Evolutionary conservation across 2,329 filamentous ascomycete genomes (phyloP).

Genomic region (Colletotrichum acutatum): DNA sequence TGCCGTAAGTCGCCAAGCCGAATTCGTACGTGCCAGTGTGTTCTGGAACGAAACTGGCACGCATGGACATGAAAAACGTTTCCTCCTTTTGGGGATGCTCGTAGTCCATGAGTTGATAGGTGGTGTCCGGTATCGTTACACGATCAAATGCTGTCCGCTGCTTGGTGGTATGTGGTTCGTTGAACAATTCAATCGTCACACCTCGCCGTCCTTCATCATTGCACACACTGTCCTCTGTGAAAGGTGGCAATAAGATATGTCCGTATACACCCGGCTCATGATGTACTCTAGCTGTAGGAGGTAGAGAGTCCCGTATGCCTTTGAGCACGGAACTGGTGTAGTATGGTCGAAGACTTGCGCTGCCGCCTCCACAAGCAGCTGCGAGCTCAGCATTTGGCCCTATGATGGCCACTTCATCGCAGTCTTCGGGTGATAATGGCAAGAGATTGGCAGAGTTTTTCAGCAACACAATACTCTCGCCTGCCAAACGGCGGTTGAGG

Average conservation of each 20-base stretch:
- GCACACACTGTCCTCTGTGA: slow-evolving; percentile 60
- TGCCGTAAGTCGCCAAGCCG: slow-evolving; percentile 71
- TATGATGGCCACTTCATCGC: slow-evolving; percentile 59
- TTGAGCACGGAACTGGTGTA: slow-evolving; percentile 79
- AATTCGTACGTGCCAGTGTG: slow-evolving; percentile 72
- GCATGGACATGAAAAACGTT: slow-evolving; percentile 69
- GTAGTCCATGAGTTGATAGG: slow-evolving; percentile 62
- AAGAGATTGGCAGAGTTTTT: slow-evolving; percentile 76
- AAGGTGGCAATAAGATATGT: slow-evolving; percentile 70
- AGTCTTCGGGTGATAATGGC: slow-evolving; percentile 67
- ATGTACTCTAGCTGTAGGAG: slow-evolving; percentile 56
- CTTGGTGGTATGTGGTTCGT: slow-evolving; percentile 61
- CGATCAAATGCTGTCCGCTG: slow-evolving; percentile 62
- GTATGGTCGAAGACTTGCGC: slow-evolving; percentile 70
- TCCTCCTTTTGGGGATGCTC: slow-evolving; percentile 59
- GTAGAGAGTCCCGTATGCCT: slow-evolving; percentile 69
- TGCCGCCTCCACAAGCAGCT: slow-evolving; percentile 72
- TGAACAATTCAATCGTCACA: slow-evolving; percentile 71
- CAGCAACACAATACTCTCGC: slow-evolving; percentile 77
- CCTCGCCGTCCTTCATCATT: slow-evolving; percentile 66
- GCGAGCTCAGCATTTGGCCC: slow-evolving; percentile 67
- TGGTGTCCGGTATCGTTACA: slow-evolving; percentile 57
- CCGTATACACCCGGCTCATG: slow-evolving; percentile 67
- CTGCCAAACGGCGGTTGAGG: slow-evolving; percentile 72
- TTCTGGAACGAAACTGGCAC: slow-evolving; percentile 68